phyloP scores from a whole-genome alignment of 2,329 filamentous ascomycete species.

The Podosphaera fusca region DNA sequence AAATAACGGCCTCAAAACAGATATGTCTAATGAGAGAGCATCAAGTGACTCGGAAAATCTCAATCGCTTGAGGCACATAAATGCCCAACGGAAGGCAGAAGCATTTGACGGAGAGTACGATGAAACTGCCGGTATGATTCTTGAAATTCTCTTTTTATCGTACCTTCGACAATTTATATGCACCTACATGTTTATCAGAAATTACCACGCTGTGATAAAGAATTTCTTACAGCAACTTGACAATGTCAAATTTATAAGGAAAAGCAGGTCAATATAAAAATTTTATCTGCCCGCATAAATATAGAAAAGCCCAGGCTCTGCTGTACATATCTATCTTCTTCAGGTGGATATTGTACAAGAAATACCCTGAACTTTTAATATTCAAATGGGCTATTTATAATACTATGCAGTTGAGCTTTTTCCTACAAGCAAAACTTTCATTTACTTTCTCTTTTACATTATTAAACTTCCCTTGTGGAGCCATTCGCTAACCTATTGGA shows the following conservation, averaged over 20 bases:
- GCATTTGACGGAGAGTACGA: slow-evolving; percentile 46
- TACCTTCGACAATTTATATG: background rate
- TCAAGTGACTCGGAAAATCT: slow-evolving; percentile 54
- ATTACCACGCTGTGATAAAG: background rate
- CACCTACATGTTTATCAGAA: background rate
- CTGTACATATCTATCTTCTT: too few relatives aligned
- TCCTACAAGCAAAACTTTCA: background rate
- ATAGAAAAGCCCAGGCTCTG: too few relatives aligned
- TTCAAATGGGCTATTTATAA: too few relatives aligned
- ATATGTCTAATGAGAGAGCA: slow-evolving; percentile 28
- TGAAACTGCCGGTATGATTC: slow-evolving; percentile 29
- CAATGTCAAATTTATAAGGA: too few relatives aligned
- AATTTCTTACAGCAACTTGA: background rate
- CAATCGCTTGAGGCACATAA: slow-evolving; percentile 18
- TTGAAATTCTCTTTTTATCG: background rate
- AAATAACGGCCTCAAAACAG: slow-evolving; percentile 15
- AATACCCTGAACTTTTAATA: too few relatives aligned
- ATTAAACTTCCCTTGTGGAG: slow-evolving; percentile 2
- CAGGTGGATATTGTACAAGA: too few relatives aligned
- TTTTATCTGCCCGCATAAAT: too few relatives aligned
- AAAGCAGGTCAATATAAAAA: too few relatives aligned
- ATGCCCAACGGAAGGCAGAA: slow-evolving; percentile 26
- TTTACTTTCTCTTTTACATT: background rate
- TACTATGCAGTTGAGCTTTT: background rate
- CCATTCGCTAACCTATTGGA: slow-evolving; percentile 16